Evolutionary conservation across 2,329 filamentous ascomycete species (phyloP), one percentile per base, ranked within the genome.

Genomic region (Cladobotryum mycophilum): DNA sequence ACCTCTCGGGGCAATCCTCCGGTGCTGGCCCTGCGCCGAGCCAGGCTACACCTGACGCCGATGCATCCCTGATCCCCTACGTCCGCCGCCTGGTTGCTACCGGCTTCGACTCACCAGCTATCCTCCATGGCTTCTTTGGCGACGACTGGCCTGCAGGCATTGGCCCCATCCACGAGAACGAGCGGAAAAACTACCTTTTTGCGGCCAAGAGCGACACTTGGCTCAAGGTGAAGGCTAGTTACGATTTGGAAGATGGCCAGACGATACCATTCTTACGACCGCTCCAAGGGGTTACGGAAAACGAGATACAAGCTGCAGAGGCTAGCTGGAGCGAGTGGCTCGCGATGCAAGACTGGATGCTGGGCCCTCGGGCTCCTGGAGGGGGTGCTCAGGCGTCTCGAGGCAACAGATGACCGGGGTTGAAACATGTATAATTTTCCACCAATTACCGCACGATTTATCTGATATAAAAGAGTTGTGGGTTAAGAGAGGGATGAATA

Each of bases 281-380:
- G 4, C 72, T 96, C n/a, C 84, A 87, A 60, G 81, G 84, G 49
- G 83, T 87, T 1, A 80, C 82, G 7, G 83, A 92, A 61, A 80
- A 82, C 18, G 93, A 97, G 71, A 88, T 97, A 55, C 80, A 88
- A 55, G 80, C 75, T 13, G 91, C 91, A 0, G 92, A 97, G 70
- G 79, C 80, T 55, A 84, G 79, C 53, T 99, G 93, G 93, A 95
- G 89, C 64, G 85, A 92, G 61, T 97, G 92, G 92, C 73, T 96
- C 33, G 89, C 89, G 12, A 95, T 96, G 89, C 89, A 96, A 68
- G 92, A 96, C 67, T 97, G 92, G 92, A 95, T 96, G 90, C 74
- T 96, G n/a, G 91, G 91, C 2, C 87, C 88, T 1, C 75, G 88
- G 54, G 85, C 85, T 33, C 87, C 86, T 33, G 49, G 51, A 3